A percentile compares a stretch with the other conserved stretches of the same genome.
phyloP scores from a whole-genome alignment of 1,139 yeast species.

The Kurtzmaniella quercitrusa region DNA sequence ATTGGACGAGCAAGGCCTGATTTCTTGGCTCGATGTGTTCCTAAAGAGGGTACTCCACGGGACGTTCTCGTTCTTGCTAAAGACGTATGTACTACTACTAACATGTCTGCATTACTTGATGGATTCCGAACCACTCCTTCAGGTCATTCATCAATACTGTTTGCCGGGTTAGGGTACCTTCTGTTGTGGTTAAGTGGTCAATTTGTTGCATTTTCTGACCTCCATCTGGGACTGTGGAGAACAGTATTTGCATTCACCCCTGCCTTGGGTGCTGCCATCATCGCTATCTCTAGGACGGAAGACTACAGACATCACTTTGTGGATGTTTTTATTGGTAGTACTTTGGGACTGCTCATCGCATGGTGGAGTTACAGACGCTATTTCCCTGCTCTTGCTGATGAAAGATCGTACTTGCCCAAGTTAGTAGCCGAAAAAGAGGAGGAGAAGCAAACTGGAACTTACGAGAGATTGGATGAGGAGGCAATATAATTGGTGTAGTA shows the following conservation, averaged over 20 bases:
- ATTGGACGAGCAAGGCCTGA: conserved; percentile 80
- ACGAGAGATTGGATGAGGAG: conserved; percentile 5
- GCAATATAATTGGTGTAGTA: too few species aligned
- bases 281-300: conserved; percentile 69
- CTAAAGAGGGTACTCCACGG: conserved; percentile 43
- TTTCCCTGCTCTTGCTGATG: conserved; percentile 24
- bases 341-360: conserved; percentile 42
- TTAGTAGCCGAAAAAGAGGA: conserved; percentile 14
- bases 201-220: conserved; percentile 26
- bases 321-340: conserved; percentile 60
- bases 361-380: conserved; percentile 36
- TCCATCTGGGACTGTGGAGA: conserved; percentile 55
- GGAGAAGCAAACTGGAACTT: conserved; percentile 8
- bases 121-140: conserved; percentile 80
- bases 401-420: conserved; percentile 22
- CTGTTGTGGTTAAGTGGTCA: conserved; percentile 67
- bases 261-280: conserved; percentile 53
- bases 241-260: conserved; percentile 32
- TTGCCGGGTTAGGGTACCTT: conserved; percentile 62
- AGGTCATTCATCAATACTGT: conserved; percentile 66
- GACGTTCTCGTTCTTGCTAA: conserved; percentile 48
- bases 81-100: conserved; percentile 58
- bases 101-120: conserved; percentile 45
- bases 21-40: conserved; percentile 66
- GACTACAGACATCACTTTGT: conserved; percentile 78